Evolutionary conservation across 2,329 filamentous ascomycete genomes (phyloP).

Genomic region (Catunica adiposa): DNA sequence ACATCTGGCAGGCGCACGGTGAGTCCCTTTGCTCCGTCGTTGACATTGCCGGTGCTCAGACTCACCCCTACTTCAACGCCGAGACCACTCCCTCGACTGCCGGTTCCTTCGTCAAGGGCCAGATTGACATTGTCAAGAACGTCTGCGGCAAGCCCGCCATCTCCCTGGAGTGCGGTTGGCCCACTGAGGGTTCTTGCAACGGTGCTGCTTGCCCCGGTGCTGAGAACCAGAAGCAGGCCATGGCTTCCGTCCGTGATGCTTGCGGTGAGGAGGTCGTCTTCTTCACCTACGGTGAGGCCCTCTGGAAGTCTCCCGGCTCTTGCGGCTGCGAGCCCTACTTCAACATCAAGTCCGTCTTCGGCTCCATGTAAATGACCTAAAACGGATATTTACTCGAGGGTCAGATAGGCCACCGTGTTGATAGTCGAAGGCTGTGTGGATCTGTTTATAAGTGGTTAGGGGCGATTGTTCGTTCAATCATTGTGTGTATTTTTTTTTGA

Average conservation of each 20-base stretch:
- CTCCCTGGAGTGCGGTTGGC: conserved; percentile 89
- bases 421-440: too few species aligned
- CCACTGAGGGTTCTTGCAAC: conserved; percentile 51
- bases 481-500: too few species aligned
- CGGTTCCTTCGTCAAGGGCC: conserved; percentile 56
- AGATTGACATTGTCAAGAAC: conserved; percentile 53
- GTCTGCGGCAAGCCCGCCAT: conserved; percentile 62
- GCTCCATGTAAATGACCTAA: background rate
- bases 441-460: too few species aligned
- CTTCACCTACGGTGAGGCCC: conserved; percentile 66
- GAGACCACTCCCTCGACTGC: conserved; percentile 45
- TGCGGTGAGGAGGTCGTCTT: conserved; percentile 57
- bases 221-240: conserved; percentile 52
- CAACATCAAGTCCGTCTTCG: conserved; percentile 32
- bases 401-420: too few species aligned
- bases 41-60: conserved; percentile 69
- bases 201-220: conserved; percentile 53
- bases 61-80: conserved; percentile 88
- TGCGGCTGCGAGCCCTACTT: conserved; percentile 68
- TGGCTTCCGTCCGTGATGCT: conserved; percentile 49
- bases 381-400: too few species aligned
- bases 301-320: conserved; percentile 59
- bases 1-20: conserved; percentile 52
- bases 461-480: too few species aligned
- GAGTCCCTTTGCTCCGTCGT: conserved; percentile 51